Evolutionary conservation across 306 rosid genomes (phyloP), one percentile per base, ranked within the genome.

Genomic region (Dryas drummondii): DNA sequence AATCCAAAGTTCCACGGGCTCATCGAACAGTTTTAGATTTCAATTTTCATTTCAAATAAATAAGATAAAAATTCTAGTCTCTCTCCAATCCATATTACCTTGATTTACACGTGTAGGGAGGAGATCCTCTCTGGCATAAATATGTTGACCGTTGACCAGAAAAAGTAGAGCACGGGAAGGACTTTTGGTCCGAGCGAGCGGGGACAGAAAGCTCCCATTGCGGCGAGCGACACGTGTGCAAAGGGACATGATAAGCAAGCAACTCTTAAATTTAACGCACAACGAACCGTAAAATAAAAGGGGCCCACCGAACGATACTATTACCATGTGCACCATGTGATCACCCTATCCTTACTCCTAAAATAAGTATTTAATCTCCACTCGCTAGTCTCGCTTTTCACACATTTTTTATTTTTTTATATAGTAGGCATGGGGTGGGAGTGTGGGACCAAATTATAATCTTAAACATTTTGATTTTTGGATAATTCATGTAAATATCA

Each of bases 291-390:
- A 12, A 49, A 49, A 40, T 48, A 3, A 1, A 5, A 0, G 3
- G 70, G 77, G 48, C 70, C 81, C 74, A 62, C 74, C 12, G 6
- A 9, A 42, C 42, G 40, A 5, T 16, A 40, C 72, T 4, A 55
- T 32, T 62, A 32, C 65, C 77, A 81, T 64, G 84, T 75, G 77
- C 76, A 17, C 60, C 80, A 80, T 75, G 84, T 76, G 84, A 65
- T 70, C 74, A 10, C 15, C 71, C 49, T 46, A 32, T 32, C 37
- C 37, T 32, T 32, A 0, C 37, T 32, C 37, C 37, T 32, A 32
- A 32, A 32, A 1, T 32, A 32, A 32, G 37, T 1, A 32, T 32
- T 32, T 22, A 22, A 32, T 32, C 37, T 32, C 37, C 3, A 32
- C 37, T 32, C 37, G n/a, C n/a, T n/a, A n/a, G n/a, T n/a, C n/a